Evolutionary conservation across 2,329 filamentous ascomycete genomes (phyloP).

Genomic region (Chaetomium globosum): DNA sequence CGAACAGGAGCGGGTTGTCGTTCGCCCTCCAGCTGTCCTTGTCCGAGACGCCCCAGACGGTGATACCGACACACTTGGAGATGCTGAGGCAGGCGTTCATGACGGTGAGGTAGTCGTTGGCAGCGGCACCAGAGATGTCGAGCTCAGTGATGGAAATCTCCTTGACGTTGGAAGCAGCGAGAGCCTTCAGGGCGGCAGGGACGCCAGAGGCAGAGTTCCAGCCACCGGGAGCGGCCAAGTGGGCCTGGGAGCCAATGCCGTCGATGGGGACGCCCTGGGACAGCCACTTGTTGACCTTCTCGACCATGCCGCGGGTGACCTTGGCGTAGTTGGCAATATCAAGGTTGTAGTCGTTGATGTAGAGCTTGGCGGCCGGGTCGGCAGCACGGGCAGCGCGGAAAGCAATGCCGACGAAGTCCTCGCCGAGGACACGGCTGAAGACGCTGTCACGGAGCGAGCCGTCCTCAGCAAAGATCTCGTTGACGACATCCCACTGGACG

Average conservation of each 20-base stretch:
- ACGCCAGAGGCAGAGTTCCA: constrained; percentile 28
- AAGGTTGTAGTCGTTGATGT: constrained; percentile 76
- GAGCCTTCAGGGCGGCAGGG: constrained; percentile 20
- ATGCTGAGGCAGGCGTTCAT: constrained; percentile 22
- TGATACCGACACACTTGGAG: constrained; percentile 24
- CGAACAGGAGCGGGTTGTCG: constrained; percentile 25
- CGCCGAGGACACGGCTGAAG: constrained; percentile 69
- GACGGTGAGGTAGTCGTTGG: constrained; percentile 26
- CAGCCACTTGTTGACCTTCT: constrained; percentile 65
- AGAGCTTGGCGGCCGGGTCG: constrained; percentile 69
- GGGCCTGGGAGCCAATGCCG: constrained; percentile 63
- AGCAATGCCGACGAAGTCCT: constrained; percentile 69
- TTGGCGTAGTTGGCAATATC: constrained; percentile 64
- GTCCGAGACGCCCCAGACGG: constrained; percentile 27
- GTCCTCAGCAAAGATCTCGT: constrained; percentile 66
- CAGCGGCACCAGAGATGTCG: constrained; percentile 20
- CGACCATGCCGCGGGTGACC: constrained; percentile 54
- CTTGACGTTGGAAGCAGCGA: constrained; percentile 21
- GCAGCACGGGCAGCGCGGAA: constrained; percentile 68
- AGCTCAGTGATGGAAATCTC: constrained; percentile 27
- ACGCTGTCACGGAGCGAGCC: constrained; percentile 62
- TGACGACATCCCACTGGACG: constrained; percentile 64
- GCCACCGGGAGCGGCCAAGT: constrained; percentile 44
- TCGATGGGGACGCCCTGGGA: constrained; percentile 65
- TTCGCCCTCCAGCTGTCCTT: constrained; percentile 25